These are phyloP conservation scores for Fraxinus floribunda DNA, from an alignment of 305 asterid genomes.

Conservation along the genomic window DNA sequence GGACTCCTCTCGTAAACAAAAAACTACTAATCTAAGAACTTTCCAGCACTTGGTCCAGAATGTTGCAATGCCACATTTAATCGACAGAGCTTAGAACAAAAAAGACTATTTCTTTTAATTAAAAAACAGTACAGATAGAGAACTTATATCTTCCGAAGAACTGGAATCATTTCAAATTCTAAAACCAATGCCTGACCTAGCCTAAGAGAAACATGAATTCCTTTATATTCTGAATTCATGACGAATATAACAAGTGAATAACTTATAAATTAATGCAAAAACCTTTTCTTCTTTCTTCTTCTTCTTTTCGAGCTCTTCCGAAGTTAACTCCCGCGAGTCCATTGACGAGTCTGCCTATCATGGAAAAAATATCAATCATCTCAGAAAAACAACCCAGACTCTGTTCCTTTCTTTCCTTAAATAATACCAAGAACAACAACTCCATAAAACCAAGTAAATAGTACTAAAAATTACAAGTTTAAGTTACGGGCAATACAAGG, in stretches of 20 bases:
- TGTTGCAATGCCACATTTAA: background rate
- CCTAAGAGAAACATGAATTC: background rate
- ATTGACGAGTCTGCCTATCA: conserved; percentile 28
- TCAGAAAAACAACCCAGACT: background rate
- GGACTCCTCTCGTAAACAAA: background rate
- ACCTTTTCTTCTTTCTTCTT: conserved; percentile 96
- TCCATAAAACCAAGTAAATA: background rate
- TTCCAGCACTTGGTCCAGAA: background rate
- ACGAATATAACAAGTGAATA: background rate
- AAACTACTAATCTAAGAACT: background rate
- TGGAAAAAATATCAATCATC: background rate
- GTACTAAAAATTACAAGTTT: background rate
- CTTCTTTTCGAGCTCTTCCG: conserved; percentile 80
- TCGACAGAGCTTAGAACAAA: background rate
- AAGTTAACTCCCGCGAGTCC: conserved; percentile 52
- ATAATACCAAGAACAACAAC: background rate
- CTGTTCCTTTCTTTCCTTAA: background rate
- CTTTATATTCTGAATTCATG: background rate
- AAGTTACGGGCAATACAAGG: background rate
- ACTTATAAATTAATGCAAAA: background rate
- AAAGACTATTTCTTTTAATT: background rate
- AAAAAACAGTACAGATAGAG: background rate
- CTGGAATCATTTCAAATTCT: background rate
- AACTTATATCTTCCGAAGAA: background rate
- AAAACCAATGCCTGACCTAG: background rate